phyloP scores from a whole-genome alignment of 2,329 filamentous ascomycete species.

The Metarhizium album region DNA sequence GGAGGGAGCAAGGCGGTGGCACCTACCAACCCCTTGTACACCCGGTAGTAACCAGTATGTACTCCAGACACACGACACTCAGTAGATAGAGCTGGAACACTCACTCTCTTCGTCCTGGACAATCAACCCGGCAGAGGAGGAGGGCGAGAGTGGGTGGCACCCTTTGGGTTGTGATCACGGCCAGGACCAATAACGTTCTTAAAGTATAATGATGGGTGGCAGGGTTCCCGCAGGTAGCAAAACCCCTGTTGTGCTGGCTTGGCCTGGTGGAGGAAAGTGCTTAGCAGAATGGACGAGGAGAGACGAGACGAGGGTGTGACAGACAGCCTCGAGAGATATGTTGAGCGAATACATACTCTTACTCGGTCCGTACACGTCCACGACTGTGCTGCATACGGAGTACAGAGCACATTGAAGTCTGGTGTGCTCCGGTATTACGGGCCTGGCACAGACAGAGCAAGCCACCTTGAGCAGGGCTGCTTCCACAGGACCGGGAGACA shows the following conservation, averaged over 20 bases:
- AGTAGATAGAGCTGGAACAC: neutral
- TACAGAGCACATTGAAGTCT: neutral
- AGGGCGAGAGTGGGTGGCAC: neutral
- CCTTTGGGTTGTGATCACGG: constrained; percentile 5
- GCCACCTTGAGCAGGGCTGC: neutral
- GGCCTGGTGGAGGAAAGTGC: neutral
- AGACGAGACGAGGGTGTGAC: neutral
- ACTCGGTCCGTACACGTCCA: neutral
- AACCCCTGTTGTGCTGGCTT: constrained; percentile 4
- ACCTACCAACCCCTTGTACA: neutral
- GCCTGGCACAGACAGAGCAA: neutral
- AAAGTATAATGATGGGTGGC: constrained; percentile 2
- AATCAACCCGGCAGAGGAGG: neutral
- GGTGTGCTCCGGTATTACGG: neutral
- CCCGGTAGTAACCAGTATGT: too few species aligned
- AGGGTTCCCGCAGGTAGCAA: constrained; percentile 2
- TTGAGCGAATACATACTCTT: neutral
- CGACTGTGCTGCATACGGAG: neutral
- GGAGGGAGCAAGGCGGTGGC: neutral
- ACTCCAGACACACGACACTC: too few species aligned
- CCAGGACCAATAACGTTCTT: constrained; percentile 4
- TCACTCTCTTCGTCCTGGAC: neutral
- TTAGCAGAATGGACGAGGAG: neutral
- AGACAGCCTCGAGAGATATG: neutral
- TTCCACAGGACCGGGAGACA: neutral